Percentiles rank a stretch among this genome's conserved stretches.
These are phyloP conservation scores for Venturia pyrina DNA, from an alignment of 2,329 filamentous ascomycete genomes.

Conservation along the genomic window DNA sequence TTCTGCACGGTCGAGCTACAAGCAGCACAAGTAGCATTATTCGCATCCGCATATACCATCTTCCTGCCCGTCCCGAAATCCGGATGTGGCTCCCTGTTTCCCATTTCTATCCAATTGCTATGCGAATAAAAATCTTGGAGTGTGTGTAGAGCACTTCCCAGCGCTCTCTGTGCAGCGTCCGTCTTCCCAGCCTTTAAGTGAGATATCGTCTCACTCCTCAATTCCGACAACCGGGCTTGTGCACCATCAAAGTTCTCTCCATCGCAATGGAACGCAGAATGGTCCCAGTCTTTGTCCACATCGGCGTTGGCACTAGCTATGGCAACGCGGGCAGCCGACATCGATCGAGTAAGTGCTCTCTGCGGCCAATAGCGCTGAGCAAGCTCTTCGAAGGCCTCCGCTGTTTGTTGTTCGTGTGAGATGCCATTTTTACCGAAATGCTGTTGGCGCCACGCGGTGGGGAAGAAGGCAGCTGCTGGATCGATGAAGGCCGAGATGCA, in stretches of 20 bases:
- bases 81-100: neutral
- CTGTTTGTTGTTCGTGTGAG: neutral
- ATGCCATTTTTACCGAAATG: neutral
- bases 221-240: neutral
- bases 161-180: neutral
- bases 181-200: neutral
- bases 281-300: neutral
- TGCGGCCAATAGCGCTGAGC: neutral
- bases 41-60: neutral
- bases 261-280: slow-evolving; percentile 1
- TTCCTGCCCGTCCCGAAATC: slow-evolving; percentile 2
- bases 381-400: neutral
- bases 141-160: slow-evolving; percentile 1
- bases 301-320: neutral
- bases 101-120: slow-evolving; percentile 6
- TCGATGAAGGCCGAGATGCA: neutral
- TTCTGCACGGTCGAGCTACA: neutral
- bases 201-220: neutral
- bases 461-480: neutral
- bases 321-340: neutral
- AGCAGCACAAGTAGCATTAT: neutral
- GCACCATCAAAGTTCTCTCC: slow-evolving; percentile 1
- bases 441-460: neutral
- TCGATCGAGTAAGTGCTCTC: neutral
- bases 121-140: slow-evolving; percentile 5